Evolutionary conservation across 148 eudicot species (phyloP).

Genomic region (Camellia lanceoleosa): DNA sequence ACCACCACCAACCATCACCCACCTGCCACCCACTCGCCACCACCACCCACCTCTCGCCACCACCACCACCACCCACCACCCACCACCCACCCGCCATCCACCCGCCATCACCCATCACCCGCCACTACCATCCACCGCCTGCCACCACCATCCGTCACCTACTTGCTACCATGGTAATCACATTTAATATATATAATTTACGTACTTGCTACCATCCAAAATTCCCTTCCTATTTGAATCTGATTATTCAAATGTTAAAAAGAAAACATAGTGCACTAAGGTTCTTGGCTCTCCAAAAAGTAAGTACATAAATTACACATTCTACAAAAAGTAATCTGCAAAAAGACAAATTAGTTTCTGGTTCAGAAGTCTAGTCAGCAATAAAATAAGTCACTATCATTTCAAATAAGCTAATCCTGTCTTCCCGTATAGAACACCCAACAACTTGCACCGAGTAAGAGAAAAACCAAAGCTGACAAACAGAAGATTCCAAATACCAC

Average conservation of each 20-base stretch:
- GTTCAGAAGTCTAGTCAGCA: background rate
- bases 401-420: background rate
- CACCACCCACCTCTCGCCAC: too few relatives aligned
- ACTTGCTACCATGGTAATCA: too few relatives aligned
- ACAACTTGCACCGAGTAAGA: background rate
- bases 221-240: background rate
- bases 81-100: too few relatives aligned
- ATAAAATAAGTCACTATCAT: background rate
- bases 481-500: conserved; percentile 7
- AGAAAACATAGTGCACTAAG: background rate
- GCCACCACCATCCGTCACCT: too few relatives aligned
- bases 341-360: background rate
- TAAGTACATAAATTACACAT: background rate
- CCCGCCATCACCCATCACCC: too few relatives aligned
- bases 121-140: too few relatives aligned
- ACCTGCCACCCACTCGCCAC: too few relatives aligned
- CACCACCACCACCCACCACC: too few relatives aligned
- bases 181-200: too few relatives aligned
- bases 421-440: background rate
- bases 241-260: background rate
- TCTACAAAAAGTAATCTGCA: background rate
- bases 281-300: too few relatives aligned
- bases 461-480: background rate
- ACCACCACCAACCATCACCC: too few relatives aligned
- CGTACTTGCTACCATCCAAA: too few relatives aligned